phyloP scores from a whole-genome alignment of 2,329 filamentous ascomycete species.

The Epichloe glyceriae region DNA sequence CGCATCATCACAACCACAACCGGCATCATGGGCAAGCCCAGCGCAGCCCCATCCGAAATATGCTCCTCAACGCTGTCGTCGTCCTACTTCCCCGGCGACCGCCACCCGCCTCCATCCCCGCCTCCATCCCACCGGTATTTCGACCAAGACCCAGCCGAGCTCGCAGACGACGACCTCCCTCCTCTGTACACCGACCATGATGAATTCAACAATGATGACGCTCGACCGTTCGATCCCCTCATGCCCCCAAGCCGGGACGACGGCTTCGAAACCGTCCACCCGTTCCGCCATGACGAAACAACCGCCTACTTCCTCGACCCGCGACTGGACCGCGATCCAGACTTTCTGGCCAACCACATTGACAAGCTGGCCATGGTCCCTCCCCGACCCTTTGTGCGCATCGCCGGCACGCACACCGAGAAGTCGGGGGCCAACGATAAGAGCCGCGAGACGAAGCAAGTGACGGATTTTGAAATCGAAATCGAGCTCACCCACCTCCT shows the following conservation, averaged over 20 bases:
- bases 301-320: conserved; percentile 29
- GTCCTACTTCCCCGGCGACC: not conserved
- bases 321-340: conserved; percentile 31
- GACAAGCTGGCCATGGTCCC: conserved; percentile 30
- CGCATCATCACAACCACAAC: not conserved
- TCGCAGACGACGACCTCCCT: conserved; percentile 28
- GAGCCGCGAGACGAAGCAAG: conserved; percentile 32
- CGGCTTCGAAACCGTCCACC: conserved; percentile 9
- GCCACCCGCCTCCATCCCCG: conserved; percentile 8
- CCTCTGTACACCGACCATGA: conserved; percentile 31
- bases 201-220: conserved; percentile 6
- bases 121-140: conserved; percentile 17
- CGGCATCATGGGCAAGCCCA: conserved; percentile 15
- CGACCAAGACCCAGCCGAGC: conserved; percentile 24
- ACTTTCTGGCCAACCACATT: conserved; percentile 32
- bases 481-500: conserved; percentile 48
- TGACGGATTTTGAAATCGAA: conserved; percentile 47
- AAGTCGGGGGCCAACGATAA: conserved; percentile 14
- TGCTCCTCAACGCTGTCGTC: conserved; percentile 9
- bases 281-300: conserved; percentile 19
- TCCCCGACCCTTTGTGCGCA: conserved; percentile 37
- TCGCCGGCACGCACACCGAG: conserved; percentile 37
- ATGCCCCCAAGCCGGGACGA: conserved; percentile 10
- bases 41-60: conserved; percentile 7
- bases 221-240: conserved; percentile 13